phyloP scores from a whole-genome alignment of 257 asterid genomes.

The Salvia miltiorrhiza region DNA sequence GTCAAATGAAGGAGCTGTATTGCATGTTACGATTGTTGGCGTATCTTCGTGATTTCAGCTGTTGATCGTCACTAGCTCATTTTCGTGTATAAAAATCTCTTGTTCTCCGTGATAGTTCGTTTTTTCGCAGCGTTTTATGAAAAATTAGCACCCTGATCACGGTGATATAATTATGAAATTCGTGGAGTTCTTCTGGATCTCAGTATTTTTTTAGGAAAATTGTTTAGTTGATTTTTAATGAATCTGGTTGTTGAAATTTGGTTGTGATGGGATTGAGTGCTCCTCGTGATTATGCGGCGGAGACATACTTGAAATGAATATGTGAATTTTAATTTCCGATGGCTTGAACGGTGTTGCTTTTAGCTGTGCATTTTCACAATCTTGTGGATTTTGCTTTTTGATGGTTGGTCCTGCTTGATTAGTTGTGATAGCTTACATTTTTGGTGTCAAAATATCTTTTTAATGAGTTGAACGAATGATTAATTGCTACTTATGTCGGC shows the following conservation, averaged over 20 bases:
- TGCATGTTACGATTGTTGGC: slow-evolving; percentile 16
- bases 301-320: slow-evolving; percentile 1
- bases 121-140: background rate
- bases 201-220: slow-evolving; percentile 4
- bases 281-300: background rate
- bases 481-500: background rate
- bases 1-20: slow-evolving; percentile 9
- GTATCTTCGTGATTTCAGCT: background rate
- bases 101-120: background rate
- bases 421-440: background rate
- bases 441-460: background rate
- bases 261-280: background rate
- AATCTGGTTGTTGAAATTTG: background rate
- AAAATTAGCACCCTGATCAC: slow-evolving; percentile 15
- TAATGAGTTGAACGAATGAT: background rate
- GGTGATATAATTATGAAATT: slow-evolving; percentile 3
- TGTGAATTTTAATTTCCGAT: background rate
- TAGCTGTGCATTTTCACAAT: background rate
- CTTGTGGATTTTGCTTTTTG: background rate
- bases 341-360: background rate
- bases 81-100: background rate
- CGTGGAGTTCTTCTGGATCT: slow-evolving; percentile 3
- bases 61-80: background rate
- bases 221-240: slow-evolving; percentile 6
- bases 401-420: background rate